Percentiles rank a stretch among this genome's conserved stretches.
These are phyloP conservation scores for Bacidia gigantensis DNA, from an alignment of 495 filamentous ascomycete genomes.

Conservation along the genomic window DNA sequence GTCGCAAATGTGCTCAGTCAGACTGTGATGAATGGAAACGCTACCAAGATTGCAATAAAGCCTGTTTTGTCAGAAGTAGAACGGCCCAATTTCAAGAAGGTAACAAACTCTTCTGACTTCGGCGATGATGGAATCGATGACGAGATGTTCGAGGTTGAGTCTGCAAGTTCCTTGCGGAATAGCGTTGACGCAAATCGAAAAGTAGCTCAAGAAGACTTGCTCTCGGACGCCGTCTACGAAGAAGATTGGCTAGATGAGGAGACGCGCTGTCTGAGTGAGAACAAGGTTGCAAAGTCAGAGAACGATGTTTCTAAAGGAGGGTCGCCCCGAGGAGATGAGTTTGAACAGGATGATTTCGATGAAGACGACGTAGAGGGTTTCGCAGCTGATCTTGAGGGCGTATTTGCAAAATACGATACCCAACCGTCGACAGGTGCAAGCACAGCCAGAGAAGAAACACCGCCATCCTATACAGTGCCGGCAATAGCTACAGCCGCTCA, in stretches of 20 bases:
- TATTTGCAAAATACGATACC: conserved; percentile 40
- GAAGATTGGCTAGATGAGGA: neutral
- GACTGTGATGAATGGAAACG: conserved; percentile 2
- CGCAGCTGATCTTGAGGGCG: conserved; percentile 41
- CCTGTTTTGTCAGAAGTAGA: conserved; percentile 1
- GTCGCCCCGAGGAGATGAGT: conserved; percentile 12
- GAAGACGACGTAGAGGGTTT: conserved; percentile 39
- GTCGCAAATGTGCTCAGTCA: conserved; percentile 10
- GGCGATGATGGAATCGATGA: conserved; percentile 48
- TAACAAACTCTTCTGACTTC: conserved; percentile 37
- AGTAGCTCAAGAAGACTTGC: conserved; percentile 5
- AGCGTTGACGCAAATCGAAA: conserved; percentile 7
- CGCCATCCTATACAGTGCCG: neutral
- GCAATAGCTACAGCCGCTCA: neutral
- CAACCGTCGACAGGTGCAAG: conserved; percentile 16
- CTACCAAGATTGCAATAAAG: neutral
- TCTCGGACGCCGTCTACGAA: no score
- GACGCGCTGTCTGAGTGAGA: neutral
- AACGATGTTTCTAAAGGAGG: neutral
- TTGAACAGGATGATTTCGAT: conserved; percentile 42
- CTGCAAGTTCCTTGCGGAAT: no score
- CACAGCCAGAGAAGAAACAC: neutral
- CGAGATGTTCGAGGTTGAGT: conserved; percentile 36
- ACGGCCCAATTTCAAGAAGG: conserved; percentile 1
- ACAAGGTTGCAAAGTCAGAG: neutral